phyloP scores from a whole-genome alignment of 345 rosid genomes.

The Pistacia integerrima region DNA sequence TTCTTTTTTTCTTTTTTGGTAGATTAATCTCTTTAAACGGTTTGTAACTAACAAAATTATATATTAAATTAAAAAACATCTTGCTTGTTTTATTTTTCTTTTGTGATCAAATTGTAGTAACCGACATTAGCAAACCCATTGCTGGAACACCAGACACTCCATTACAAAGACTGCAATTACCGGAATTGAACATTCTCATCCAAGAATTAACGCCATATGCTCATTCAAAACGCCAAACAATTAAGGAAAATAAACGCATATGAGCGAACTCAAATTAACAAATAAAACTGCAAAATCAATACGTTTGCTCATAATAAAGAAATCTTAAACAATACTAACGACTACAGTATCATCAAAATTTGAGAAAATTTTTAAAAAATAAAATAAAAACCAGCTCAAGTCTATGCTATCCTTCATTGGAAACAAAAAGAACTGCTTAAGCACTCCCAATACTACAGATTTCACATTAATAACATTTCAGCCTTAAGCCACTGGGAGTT shows the following conservation, averaged over 20 bases:
- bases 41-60: too few relatives aligned
- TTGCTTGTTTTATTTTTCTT: too few relatives aligned
- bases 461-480: not conserved
- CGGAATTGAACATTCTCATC: too few relatives aligned
- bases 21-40: too few relatives aligned
- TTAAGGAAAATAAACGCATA: not conserved
- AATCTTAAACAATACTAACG: slow-evolving; percentile 11
- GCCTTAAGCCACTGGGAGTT: slow-evolving; percentile 32
- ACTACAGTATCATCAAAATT: slow-evolving; percentile 11
- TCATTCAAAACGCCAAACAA: too few relatives aligned
- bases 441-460: slow-evolving; percentile 4
- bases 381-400: not conserved
- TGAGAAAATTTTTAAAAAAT: not conserved
- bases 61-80: too few relatives aligned
- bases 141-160: too few relatives aligned
- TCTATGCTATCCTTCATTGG: not conserved
- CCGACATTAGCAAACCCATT: too few relatives aligned
- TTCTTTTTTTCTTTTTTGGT: too few relatives aligned
- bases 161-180: too few relatives aligned
- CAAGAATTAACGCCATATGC: too few relatives aligned
- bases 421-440: slow-evolving; percentile 1
- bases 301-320: not conserved
- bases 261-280: not conserved
- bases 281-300: not conserved
- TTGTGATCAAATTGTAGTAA: too few relatives aligned